Evolutionary conservation across 148 eudicot genomes (phyloP).

Genomic region (Limonium bicolor): DNA sequence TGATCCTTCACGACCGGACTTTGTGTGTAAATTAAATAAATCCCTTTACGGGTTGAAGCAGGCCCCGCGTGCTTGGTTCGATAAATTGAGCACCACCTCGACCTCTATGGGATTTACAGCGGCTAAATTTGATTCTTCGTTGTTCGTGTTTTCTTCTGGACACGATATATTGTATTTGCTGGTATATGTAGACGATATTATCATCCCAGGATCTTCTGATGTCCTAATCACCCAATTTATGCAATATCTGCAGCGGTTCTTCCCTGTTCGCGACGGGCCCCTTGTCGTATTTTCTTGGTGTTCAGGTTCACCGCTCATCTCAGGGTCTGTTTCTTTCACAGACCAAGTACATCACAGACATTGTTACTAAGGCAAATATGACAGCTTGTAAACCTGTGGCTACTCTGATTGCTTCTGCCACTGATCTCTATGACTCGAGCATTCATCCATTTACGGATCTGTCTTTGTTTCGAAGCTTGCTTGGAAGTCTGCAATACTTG

Average conservation of each 20-base stretch:
- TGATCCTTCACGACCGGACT: neutral
- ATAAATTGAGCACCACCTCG: too few species aligned
- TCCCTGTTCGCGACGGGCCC: neutral
- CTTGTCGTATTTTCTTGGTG: neutral
- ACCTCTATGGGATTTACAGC: too few species aligned
- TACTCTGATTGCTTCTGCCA: neutral
- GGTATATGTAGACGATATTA: neutral
- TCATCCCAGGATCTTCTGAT: neutral
- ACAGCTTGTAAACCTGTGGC: neutral
- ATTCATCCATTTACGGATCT: too few species aligned
- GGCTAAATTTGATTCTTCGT: too few species aligned
- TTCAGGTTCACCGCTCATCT: neutral
- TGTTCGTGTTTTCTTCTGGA: too few species aligned
- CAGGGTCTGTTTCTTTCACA: neutral
- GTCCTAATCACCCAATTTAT: neutral
- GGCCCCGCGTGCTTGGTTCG: neutral
- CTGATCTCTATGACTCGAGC: neutral
- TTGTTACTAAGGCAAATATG: neutral
- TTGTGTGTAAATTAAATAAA: neutral
- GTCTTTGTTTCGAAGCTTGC: too few species aligned
- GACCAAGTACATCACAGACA: neutral
- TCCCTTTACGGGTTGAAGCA: neutral
- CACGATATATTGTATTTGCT: too few species aligned
- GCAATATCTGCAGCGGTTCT: neutral
- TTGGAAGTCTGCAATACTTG: too few species aligned